Percentiles rank a stretch among this genome's conserved stretches.
Evolutionary conservation across 257 asterid genomes (phyloP).

Genomic region (Eucommia ulmoides): DNA sequence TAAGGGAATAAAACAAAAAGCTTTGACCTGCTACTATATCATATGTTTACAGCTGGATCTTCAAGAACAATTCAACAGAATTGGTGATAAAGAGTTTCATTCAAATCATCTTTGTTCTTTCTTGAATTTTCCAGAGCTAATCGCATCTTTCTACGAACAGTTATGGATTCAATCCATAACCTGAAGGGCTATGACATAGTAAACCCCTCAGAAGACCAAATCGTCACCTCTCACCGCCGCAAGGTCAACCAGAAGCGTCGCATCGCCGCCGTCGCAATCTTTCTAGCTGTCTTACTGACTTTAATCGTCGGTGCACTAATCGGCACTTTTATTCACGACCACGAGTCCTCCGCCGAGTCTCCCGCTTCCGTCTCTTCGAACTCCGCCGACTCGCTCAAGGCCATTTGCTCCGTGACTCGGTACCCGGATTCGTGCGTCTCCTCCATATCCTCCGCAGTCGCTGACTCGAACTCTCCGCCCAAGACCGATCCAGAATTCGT

Average conservation of each 20-base stretch:
- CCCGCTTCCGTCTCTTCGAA: slow-evolving; percentile 20
- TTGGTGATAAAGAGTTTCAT: no score
- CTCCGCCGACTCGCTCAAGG: slow-evolving; percentile 39
- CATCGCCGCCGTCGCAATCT: slow-evolving; percentile 17
- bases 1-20: no score
- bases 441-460: slow-evolving; percentile 45
- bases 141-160: no score
- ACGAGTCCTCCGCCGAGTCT: slow-evolving; percentile 20
- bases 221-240: slow-evolving; percentile 7
- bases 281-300: slow-evolving; percentile 19
- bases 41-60: no score
- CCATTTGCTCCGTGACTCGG: slow-evolving; percentile 71
- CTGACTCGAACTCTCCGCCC: slow-evolving; percentile 14
- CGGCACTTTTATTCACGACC: slow-evolving; percentile 23
- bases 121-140: no score
- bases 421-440: slow-evolving; percentile 58
- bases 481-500: slow-evolving; percentile 44
- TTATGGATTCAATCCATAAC: slow-evolving; percentile 36
- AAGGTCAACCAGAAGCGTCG: slow-evolving; percentile 10
- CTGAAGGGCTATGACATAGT: slow-evolving; percentile 57
- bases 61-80: no score
- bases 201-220: slow-evolving; percentile 16
- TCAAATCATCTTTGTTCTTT: no score
- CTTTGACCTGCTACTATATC: no score
- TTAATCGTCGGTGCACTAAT: slow-evolving; percentile 23